Base-by-base conservation (phyloP, 164 flowering plant genomes). In the Cinnamomum micranthum region DNA sequence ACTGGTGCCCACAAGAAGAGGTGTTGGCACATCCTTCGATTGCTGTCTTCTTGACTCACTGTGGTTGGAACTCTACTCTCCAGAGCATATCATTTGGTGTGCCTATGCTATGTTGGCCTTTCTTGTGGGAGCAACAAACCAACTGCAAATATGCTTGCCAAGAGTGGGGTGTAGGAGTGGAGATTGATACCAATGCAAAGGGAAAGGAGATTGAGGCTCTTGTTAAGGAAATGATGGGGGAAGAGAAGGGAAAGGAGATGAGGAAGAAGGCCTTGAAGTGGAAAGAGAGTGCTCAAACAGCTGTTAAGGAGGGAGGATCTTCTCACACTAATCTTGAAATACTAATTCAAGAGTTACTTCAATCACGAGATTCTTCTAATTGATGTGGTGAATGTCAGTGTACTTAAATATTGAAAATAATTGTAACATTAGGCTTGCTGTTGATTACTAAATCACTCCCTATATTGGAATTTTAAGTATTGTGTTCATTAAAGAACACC, bases 1-100 rank as follows among this genome's bases (percentile, higher is more conserved):
- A 75, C 17, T 77, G 80, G 83, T 71, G 78, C 2, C 80, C 83
- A 12, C 85, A 83, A 50, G 73, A 76, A 31, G 64, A 72, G 71
- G 82, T 83, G 35, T 33, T 81, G 69, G 76, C 75, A 11, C 84
- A 79, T 35, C 82, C 77, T 65, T 81, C 84, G 24, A 64, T 79
- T 22, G 76, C 76, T 0, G 74, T 80, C 50, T 83, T 78, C 65
- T 27, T 82, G 25, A 66, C 28, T 12, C 27, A 24, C 27, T 65
- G 68, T 24, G 15, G 13, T 11, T 12, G 68, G 68, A 13, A 75
- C 68, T 11, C 85, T 24, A 76, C 77, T 60, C 65, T 75, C 66
- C 82, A 80, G 17, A 72, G 81, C 22, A 62, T 77, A 17, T 2
- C 69, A 66, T 55, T 55, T 15, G 63, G 71, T 12, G 71, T 74